A percentile compares a stretch with the other conserved stretches of the same genome.
These are phyloP conservation scores for Macrotyloma uniflorum DNA, from an alignment of 306 rosid species.

Conservation along the genomic window DNA sequence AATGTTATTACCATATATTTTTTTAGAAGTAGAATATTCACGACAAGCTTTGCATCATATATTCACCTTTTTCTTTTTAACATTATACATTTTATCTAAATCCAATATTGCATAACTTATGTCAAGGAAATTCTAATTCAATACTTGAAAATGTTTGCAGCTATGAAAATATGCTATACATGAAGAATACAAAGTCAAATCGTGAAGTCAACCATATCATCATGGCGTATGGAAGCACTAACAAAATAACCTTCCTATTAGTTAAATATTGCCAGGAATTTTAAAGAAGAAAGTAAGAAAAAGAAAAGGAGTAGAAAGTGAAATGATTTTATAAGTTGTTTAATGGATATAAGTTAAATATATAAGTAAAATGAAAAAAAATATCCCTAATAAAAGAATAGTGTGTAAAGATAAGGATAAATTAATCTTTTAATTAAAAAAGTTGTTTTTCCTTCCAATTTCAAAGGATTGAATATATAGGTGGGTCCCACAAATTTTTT, in stretches of 20 bases:
- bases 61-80: background rate
- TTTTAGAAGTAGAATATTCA: background rate
- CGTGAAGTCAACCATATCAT: conserved; percentile 1
- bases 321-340: background rate
- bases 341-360: background rate
- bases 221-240: background rate
- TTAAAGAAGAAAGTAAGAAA: background rate
- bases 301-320: background rate
- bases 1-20: conserved; percentile 1
- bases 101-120: conserved; percentile 12
- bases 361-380: too few species aligned
- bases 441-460: background rate
- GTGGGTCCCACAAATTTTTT: background rate
- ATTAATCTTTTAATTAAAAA: background rate
- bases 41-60: conserved; percentile 7
- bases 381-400: too few species aligned
- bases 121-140: conserved; percentile 6
- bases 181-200: conserved; percentile 6
- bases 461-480: background rate
- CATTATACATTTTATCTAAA: background rate
- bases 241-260: conserved; percentile 3
- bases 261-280: background rate
- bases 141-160: background rate
- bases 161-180: background rate
- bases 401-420: too few species aligned